Base-by-base conservation (phyloP, 1,284 basidiomycete genomes). In the Bondarzewia mesenterica region DNA sequence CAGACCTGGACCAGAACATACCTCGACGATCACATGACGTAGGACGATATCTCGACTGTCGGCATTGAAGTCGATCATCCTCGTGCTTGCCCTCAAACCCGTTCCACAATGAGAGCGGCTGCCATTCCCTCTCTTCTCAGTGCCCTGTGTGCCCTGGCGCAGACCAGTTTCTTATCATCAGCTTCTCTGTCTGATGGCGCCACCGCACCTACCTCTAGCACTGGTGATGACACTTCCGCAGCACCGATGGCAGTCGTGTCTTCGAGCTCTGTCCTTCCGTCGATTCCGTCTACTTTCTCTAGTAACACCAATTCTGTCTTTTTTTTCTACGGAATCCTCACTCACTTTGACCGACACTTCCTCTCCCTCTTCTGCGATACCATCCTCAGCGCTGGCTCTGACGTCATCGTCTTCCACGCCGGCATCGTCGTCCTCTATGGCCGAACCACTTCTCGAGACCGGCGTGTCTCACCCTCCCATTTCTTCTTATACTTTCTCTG, bases 401-500 rank as follows among this genome's bases (percentile, higher is more conserved):
- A 25, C 42, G 12, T 43, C 42, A 7, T 23, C 23, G 14, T 43
- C 42, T 15, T 43, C 42, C 15, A 15, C 25, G 42, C n/a, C 42
- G 6, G 26, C 41, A 12, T 3, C 12, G 8, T 15, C 23, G 18
- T n/a, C 32, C 32, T 10, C 32, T 8, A 40, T 18, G 38, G 12
- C 38, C 18, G 38, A 22, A 18, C 38, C 38, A 18, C 38, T 18
- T 22, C n/a, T 22, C 21, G 16, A 40, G 18, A 18, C 12, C 18
- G 16, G 10, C n/a, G 12, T 22, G 18, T 18, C 16, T 2, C 38
- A 18, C 16, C 38, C 38, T 40, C 21, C 38, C 43, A 32, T 32
- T 12, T 45, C 43, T 4, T 44, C 47, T 7, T 53, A 53, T 27
- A 20, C 55, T 2, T 68, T 68, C 54, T 48, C 55, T 16, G 53